A percentile compares a stretch with the other conserved stretches of the same genome.
Conservation (phyloP, 2,329 filamentous ascomycete genomes). For the Trichoderma guizhouense region DNA sequence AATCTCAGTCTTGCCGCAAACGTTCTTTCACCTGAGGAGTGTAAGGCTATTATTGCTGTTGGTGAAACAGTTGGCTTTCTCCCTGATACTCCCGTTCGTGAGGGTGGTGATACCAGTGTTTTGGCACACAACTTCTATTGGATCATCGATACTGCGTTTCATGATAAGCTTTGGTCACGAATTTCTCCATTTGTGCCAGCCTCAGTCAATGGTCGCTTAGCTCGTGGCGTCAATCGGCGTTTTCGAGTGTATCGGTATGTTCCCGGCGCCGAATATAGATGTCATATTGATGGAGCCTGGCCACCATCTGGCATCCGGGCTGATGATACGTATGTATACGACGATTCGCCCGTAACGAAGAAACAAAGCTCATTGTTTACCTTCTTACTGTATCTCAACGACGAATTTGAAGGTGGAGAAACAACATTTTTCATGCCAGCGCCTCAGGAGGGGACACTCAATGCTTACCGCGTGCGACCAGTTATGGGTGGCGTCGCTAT, state of each 20-base stretch:
- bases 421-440: conserved; percentile 69
- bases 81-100: conserved; percentile 63
- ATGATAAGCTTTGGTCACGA: conserved; percentile 60
- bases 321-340: conserved; percentile 61
- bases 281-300: conserved; percentile 71
- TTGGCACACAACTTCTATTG: conserved; percentile 73
- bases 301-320: conserved; percentile 63
- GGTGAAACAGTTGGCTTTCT: conserved; percentile 64
- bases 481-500: conserved; percentile 66
- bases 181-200: conserved; percentile 57
- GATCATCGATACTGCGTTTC: conserved; percentile 62
- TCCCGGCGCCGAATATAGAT: conserved; percentile 67
- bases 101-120: conserved; percentile 62
- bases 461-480: conserved; percentile 66
- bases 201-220: conserved; percentile 52
- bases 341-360: conserved; percentile 55
- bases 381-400: conserved; percentile 66
- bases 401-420: conserved; percentile 69
- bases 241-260: conserved; percentile 73
- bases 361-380: conserved; percentile 67
- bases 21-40: conserved; percentile 60
- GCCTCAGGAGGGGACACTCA: conserved; percentile 60
- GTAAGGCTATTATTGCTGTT: conserved; percentile 62
- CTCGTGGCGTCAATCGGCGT: conserved; percentile 63
- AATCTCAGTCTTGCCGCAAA: conserved; percentile 58